phyloP scores from a whole-genome alignment of 2,329 filamentous ascomycete species.

The Ascomycota sp. region DNA sequence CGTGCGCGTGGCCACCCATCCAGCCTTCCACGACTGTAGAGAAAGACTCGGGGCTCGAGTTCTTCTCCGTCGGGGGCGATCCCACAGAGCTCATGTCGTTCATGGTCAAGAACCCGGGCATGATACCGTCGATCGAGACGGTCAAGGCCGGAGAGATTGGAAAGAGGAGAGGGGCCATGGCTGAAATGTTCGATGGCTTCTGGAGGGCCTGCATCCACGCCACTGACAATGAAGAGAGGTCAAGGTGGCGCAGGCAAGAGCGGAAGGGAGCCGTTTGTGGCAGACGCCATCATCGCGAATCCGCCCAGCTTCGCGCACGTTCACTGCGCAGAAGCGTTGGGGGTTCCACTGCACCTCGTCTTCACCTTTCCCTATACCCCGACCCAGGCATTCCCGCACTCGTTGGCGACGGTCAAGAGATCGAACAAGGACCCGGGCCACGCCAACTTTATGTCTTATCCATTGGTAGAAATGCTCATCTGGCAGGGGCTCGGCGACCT shows the following conservation, averaged over 20 bases:
- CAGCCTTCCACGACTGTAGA: slow-evolving; percentile 53
- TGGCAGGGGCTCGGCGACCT: slow-evolving; percentile 78
- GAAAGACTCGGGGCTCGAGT: slow-evolving; percentile 52
- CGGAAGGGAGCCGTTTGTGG: slow-evolving; percentile 45
- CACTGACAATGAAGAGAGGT: slow-evolving; percentile 41
- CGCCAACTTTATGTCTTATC: slow-evolving; percentile 65
- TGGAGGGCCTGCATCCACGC: slow-evolving; percentile 61
- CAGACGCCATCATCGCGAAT: slow-evolving; percentile 71
- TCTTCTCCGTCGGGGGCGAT: slow-evolving; percentile 63
- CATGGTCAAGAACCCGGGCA: slow-evolving; percentile 69
- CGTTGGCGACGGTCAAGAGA: slow-evolving; percentile 53
- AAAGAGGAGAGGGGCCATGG: slow-evolving; percentile 46
- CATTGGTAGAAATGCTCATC: slow-evolving; percentile 66
- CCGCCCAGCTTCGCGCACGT: slow-evolving; percentile 61
- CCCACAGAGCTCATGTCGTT: slow-evolving; percentile 70
- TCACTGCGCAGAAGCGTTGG: slow-evolving; percentile 60
- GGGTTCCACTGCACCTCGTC: slow-evolving; percentile 65
- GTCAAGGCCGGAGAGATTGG: slow-evolving; percentile 56
- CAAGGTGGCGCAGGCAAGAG: slow-evolving; percentile 44
- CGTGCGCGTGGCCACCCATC: slow-evolving; percentile 61
- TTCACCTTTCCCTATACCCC: slow-evolving; percentile 74
- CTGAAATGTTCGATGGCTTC: slow-evolving; percentile 66
- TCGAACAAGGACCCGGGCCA: slow-evolving; percentile 53
- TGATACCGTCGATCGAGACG: slow-evolving; percentile 55
- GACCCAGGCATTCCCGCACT: slow-evolving; percentile 57